A percentile compares a stretch with the other conserved stretches of the same genome.
Evolutionary conservation across 2,329 filamentous ascomycete genomes (phyloP).

Genomic region (Dothistroma pini): DNA sequence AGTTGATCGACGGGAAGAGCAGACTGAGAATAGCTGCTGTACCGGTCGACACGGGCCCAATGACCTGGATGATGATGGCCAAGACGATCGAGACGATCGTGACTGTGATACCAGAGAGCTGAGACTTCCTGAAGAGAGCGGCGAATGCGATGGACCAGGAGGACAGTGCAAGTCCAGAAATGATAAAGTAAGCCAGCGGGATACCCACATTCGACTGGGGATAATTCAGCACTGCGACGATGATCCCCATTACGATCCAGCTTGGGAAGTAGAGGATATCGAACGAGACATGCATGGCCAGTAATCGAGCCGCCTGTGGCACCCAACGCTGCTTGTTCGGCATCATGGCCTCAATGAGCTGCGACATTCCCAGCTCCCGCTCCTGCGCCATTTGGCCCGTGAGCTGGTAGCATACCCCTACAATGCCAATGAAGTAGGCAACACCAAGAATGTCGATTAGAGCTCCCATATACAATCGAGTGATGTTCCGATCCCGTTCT

Average conservation of each 20-base stretch:
- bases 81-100: constrained; percentile 70
- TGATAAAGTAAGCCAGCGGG: constrained; percentile 60
- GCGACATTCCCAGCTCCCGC: constrained; percentile 80
- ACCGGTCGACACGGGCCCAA: constrained; percentile 59
- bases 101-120: constrained; percentile 78
- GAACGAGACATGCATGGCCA: constrained; percentile 77
- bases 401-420: constrained; percentile 81
- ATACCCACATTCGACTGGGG: constrained; percentile 43
- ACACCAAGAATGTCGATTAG: constrained; percentile 75
- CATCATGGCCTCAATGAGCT: constrained; percentile 89
- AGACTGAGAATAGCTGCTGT: constrained; percentile 67
- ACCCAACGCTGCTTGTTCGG: constrained; percentile 70
- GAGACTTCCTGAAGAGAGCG: constrained; percentile 79
- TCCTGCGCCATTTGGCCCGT: constrained; percentile 83
- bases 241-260: constrained; percentile 73
- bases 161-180: constrained; percentile 71
- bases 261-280: constrained; percentile 74
- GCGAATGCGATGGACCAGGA: constrained; percentile 79
- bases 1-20: constrained; percentile 83
- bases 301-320: constrained; percentile 70
- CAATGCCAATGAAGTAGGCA: constrained; percentile 72
- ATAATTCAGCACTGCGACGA: constrained; percentile 60
- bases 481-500: constrained; percentile 63
- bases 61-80: constrained; percentile 76
- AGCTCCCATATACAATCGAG: constrained; percentile 65